Evolutionary conservation across 148 eudicot species (phyloP).

Genomic region (Nyssa sinensis): DNA sequence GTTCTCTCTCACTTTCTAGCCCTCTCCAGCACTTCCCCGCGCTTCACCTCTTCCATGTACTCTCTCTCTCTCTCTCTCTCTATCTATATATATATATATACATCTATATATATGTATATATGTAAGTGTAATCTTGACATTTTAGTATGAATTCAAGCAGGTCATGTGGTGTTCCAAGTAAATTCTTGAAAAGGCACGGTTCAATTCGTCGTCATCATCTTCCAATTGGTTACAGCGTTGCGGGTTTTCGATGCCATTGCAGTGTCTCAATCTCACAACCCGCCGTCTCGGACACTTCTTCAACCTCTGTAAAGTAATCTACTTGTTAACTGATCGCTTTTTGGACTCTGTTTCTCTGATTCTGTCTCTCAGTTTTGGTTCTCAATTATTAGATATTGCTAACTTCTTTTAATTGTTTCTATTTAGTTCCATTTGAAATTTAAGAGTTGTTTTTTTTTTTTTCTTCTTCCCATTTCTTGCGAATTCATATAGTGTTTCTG

Average conservation of each 20-base stretch:
- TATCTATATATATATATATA: too few species aligned
- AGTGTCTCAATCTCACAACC: slow-evolving; percentile 43
- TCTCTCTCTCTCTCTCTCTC: slow-evolving; percentile 14
- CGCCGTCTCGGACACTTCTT: slow-evolving; percentile 31
- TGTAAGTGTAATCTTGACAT: background rate
- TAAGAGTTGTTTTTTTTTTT: background rate
- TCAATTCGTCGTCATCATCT: slow-evolving; percentile 19
- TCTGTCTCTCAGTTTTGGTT: too few species aligned
- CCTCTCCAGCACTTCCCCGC: slow-evolving; percentile 47
- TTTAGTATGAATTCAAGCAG: slow-evolving; percentile 24
- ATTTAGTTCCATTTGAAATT: slow-evolving; percentile 16
- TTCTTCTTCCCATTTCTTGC: background rate
- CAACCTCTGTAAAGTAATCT: slow-evolving; percentile 33
- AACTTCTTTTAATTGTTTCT: too few species aligned
- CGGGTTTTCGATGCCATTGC: slow-evolving; percentile 48
- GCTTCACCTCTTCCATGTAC: slow-evolving; percentile 40
- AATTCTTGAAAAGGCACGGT: slow-evolving; percentile 22
- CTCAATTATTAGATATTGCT: too few species aligned
- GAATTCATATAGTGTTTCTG: background rate
- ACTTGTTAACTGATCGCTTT: background rate
- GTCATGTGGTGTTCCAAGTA: slow-evolving; percentile 25
- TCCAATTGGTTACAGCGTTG: slow-evolving; percentile 10
- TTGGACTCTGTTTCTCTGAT: background rate
- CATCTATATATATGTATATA: too few species aligned
- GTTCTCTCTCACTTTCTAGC: slow-evolving; percentile 54